Conservation (phyloP, 805 yeast species). For the Kuraishia floccosa region DNA sequence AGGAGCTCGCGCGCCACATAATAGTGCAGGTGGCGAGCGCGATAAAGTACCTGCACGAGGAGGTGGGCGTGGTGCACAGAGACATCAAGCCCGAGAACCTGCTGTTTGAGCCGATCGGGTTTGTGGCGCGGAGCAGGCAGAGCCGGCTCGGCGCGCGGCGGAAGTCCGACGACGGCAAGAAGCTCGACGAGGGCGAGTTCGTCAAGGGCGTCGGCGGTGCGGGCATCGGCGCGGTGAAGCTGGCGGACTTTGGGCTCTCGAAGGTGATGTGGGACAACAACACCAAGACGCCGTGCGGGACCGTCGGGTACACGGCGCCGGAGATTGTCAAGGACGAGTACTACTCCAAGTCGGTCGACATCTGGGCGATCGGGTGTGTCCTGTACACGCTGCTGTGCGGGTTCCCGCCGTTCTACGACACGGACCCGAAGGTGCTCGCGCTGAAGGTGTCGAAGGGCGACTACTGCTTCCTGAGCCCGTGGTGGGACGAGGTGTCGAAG, state of each 20-base stretch:
- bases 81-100: slow-evolving; percentile 79
- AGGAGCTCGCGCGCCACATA: slow-evolving; percentile 61
- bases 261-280: slow-evolving; percentile 38
- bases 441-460: slow-evolving; percentile 63
- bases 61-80: slow-evolving; percentile 62
- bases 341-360: slow-evolving; percentile 57
- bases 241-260: slow-evolving; percentile 65
- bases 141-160: slow-evolving; percentile 34
- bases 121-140: slow-evolving; percentile 24
- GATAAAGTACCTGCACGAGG: slow-evolving; percentile 60
- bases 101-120: slow-evolving; percentile 45
- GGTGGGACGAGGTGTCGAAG: slow-evolving; percentile 78
- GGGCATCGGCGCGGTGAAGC: slow-evolving; percentile 48
- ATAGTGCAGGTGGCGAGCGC: slow-evolving; percentile 64
- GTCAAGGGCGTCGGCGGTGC: slow-evolving; percentile 46
- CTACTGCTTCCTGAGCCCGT: slow-evolving; percentile 63
- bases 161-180: slow-evolving; percentile 45
- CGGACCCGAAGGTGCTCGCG: slow-evolving; percentile 49
- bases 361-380: slow-evolving; percentile 69
- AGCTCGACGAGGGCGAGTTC: slow-evolving; percentile 53
- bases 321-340: slow-evolving; percentile 51
- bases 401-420: slow-evolving; percentile 70
- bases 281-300: slow-evolving; percentile 67
- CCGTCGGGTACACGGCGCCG: slow-evolving; percentile 69
- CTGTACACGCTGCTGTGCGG: slow-evolving; percentile 61